These are phyloP conservation scores for Colletotrichum sp. DNA, from an alignment of 2,329 filamentous ascomycete genomes.

Conservation along the genomic window DNA sequence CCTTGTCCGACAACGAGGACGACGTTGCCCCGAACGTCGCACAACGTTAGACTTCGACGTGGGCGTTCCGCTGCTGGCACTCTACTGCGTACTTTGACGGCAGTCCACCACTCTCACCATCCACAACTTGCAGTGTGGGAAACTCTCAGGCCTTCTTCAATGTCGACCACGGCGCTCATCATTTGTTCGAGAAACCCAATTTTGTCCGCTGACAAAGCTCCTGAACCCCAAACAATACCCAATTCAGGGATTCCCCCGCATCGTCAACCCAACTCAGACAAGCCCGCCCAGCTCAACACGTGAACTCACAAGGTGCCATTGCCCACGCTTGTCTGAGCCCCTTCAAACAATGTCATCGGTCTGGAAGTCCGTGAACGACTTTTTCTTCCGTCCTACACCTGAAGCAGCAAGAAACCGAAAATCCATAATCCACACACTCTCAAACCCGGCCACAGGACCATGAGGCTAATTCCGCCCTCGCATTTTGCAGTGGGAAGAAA, in stretches of 20 bases:
- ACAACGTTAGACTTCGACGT: background rate
- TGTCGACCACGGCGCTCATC: background rate
- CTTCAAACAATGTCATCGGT: slow-evolving; percentile 6
- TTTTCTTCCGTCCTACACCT: background rate
- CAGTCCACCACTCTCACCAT: background rate
- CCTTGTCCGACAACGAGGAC: background rate
- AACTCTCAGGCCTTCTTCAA: background rate
- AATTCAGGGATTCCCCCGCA: slow-evolving; percentile 1
- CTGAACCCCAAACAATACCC: background rate
- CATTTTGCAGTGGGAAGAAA: background rate
- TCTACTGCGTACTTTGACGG: background rate
- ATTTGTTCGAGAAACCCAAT: background rate
- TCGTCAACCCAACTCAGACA: slow-evolving; percentile 4
- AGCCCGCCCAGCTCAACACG: slow-evolving; percentile 3
- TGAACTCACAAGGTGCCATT: slow-evolving; percentile 14
- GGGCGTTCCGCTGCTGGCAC: background rate
- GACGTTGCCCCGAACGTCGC: background rate
- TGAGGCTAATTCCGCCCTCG: background rate
- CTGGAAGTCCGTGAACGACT: background rate
- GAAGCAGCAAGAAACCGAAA: background rate
- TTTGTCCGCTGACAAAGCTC: slow-evolving; percentile 9
- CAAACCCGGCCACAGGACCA: background rate
- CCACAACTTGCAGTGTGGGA: background rate
- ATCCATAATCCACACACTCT: background rate
- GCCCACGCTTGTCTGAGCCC: background rate